A percentile compares a stretch with the other conserved stretches of the same genome.
Evolutionary conservation across 345 rosid genomes (phyloP).

Genomic region (Tarenaya hassleriana): DNA sequence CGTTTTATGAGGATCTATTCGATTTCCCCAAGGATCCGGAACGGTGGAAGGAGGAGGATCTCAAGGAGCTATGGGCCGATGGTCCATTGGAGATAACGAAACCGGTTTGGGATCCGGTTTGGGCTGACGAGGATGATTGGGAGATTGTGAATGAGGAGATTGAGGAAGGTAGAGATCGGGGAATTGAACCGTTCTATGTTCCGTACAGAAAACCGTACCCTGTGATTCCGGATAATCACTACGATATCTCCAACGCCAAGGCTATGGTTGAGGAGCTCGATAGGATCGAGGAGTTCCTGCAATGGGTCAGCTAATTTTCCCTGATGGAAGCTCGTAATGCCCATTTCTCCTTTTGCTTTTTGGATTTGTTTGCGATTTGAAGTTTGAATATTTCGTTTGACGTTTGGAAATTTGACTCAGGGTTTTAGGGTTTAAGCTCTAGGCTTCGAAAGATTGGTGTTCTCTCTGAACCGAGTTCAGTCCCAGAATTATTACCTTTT

Average conservation of each 20-base stretch:
- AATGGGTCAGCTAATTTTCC: slow-evolving; percentile 93
- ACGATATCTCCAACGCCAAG: slow-evolving; percentile 54
- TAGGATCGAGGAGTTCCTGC: slow-evolving; percentile 85
- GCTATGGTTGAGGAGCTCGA: slow-evolving; percentile 80
- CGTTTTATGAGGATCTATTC: slow-evolving; percentile 38
- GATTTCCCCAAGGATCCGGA: slow-evolving; percentile 75
- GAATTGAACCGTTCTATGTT: slow-evolving; percentile 73
- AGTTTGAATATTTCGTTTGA: neutral
- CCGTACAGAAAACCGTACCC: slow-evolving; percentile 85
- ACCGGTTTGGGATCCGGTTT: slow-evolving; percentile 93
- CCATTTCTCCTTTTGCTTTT: neutral
- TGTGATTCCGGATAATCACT: slow-evolving; percentile 55
- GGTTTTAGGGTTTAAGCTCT: slow-evolving; percentile 6
- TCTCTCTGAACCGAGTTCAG: neutral
- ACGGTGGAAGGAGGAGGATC: slow-evolving; percentile 75
- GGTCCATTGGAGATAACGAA: slow-evolving; percentile 48
- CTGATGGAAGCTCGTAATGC: slow-evolving; percentile 78
- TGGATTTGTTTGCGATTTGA: neutral
- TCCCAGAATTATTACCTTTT: neutral
- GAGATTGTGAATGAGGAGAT: slow-evolving; percentile 47
- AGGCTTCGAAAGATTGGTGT: neutral
- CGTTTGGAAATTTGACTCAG: neutral
- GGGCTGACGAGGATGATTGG: slow-evolving; percentile 78
- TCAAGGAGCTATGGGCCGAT: slow-evolving; percentile 80
- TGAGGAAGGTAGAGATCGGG: slow-evolving; percentile 53